Conservation (phyloP, 495 filamentous ascomycete genomes). For the Penicillium daleae region DNA sequence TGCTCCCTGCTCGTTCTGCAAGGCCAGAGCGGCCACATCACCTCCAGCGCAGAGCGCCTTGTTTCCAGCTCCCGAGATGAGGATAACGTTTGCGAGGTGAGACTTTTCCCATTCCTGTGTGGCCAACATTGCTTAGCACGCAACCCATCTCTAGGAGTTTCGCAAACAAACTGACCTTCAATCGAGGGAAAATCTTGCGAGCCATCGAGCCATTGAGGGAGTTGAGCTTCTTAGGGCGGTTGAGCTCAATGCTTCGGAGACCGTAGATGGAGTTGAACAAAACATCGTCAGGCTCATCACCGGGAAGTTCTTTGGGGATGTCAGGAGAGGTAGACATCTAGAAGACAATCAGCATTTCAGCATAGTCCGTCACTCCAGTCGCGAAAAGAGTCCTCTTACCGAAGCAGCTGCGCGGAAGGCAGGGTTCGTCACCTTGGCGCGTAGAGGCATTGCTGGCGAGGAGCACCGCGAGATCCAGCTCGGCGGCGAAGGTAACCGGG, state of each 20-base stretch:
- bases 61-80: slow-evolving; percentile 84
- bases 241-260: slow-evolving; percentile 89
- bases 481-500: slow-evolving; percentile 50
- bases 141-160: background rate
- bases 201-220: slow-evolving; percentile 92
- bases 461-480: slow-evolving; percentile 58
- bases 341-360: slow-evolving; percentile 8
- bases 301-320: slow-evolving; percentile 57
- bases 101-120: slow-evolving; percentile 88
- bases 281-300: slow-evolving; percentile 87
- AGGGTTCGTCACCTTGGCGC: slow-evolving; percentile 76
- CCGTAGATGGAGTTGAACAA: slow-evolving; percentile 87
- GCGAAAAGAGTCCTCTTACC: slow-evolving; percentile 33
- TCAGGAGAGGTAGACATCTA: slow-evolving; percentile 62
- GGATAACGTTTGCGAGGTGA: slow-evolving; percentile 85
- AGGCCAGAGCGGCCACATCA: slow-evolving; percentile 78
- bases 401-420: slow-evolving; percentile 53
- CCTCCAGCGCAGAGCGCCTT: slow-evolving; percentile 93
- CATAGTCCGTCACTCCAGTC: background rate
- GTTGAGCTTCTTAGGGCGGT: slow-evolving; percentile 88
- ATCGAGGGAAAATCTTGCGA: slow-evolving; percentile 82
- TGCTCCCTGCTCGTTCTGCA: slow-evolving; percentile 66
- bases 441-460: slow-evolving; percentile 75
- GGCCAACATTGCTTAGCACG: slow-evolving; percentile 25
- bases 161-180: slow-evolving; percentile 55